Evolutionary conservation across 495 filamentous ascomycete species (phyloP), one percentile per base, ranked within the genome.

Genomic region (Thermochaetoides thermophila): DNA sequence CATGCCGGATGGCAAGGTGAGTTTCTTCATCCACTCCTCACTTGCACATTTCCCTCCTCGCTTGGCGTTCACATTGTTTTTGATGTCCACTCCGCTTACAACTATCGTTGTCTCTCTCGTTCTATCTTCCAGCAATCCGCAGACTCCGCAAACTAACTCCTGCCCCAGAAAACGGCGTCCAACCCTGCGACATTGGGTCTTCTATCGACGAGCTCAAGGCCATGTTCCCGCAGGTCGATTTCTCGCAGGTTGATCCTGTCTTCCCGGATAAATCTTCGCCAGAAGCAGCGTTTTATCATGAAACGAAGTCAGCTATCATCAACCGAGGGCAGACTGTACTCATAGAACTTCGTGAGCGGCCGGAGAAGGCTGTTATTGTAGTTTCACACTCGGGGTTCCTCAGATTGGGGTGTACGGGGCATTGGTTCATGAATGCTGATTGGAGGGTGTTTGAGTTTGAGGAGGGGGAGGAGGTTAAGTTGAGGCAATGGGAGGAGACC

Each of bases 321-420:
- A 38, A 48, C 4, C 62, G 73, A 15, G 73, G 61, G 12, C 60
- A 65, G 42, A 37, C 35, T 0, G 55, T 54, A 9, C 57, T 72
- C n/a, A 42, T 50, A 27, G 63, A 60, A 33, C 52, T 76, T 23
- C 57, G 62, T 27, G 44, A 35, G 9, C 57, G 71, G 0, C 65
- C 66, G 0, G 73, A 76, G 49, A 74, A 74, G 48, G 63, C 68
- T 30, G 65, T 78, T 37, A 52, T 71, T 5, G 71, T 75, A 1
- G 66, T 76, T 4, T 64, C 61, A 19, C 73, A 78, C 44, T 71
- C 70, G 1, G 70, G 61, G 3, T 77, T 77, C 42, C 42, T 76
- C 31, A 41, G 69, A 9, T 29, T 52, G 12, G 61, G 51, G 4
- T 58, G 75, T 16, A 56, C 57, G 5, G 54, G 62, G 3, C 50